Percentiles rank a stretch among this genome's conserved stretches.
phyloP scores from a whole-genome alignment of 1,139 yeast species.

The Hansenula sp. region DNA sequence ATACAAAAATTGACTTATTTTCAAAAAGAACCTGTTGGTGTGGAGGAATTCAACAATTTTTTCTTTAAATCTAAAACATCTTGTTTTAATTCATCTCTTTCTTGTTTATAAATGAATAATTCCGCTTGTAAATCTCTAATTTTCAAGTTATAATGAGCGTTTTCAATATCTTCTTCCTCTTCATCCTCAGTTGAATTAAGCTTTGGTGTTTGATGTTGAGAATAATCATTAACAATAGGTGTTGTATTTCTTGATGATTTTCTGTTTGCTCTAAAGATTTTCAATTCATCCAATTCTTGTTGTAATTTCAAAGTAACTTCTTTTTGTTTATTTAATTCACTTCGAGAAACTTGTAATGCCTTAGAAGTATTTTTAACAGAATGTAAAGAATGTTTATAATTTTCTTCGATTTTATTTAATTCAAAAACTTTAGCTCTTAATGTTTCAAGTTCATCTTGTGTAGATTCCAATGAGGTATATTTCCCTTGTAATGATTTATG shows the following conservation, averaged over 20 bases:
- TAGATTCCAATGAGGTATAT: conserved; percentile 12
- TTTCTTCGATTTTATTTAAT: conserved; percentile 42
- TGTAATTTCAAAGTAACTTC: conserved; percentile 51
- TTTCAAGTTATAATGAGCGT: conserved; percentile 72
- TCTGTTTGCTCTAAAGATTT: conserved; percentile 39
- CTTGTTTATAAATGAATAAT: conserved; percentile 74
- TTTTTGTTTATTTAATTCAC: conserved; percentile 61
- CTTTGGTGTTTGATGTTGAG: conserved; percentile 6
- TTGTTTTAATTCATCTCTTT: conserved; percentile 75
- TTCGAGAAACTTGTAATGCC: conserved; percentile 71
- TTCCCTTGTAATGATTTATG: conserved; percentile 5
- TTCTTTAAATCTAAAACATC: conserved; percentile 58
- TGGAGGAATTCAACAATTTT: conserved; percentile 35
- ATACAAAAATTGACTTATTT: background rate
- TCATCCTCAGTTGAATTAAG: conserved; percentile 24
- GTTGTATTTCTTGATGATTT: conserved; percentile 30
- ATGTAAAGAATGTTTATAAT: conserved; percentile 67
- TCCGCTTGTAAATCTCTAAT: conserved; percentile 84
- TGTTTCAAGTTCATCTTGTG: conserved; percentile 14
- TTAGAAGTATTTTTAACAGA: conserved; percentile 72
- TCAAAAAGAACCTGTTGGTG: conserved; percentile 11
- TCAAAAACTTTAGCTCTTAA: conserved; percentile 31
- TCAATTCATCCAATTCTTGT: conserved; percentile 69
- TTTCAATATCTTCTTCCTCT: conserved; percentile 46
- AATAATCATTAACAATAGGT: conserved; percentile 29